Conservation (phyloP, 139 green algal genomes). For the Coelastrella sp. region DNA sequence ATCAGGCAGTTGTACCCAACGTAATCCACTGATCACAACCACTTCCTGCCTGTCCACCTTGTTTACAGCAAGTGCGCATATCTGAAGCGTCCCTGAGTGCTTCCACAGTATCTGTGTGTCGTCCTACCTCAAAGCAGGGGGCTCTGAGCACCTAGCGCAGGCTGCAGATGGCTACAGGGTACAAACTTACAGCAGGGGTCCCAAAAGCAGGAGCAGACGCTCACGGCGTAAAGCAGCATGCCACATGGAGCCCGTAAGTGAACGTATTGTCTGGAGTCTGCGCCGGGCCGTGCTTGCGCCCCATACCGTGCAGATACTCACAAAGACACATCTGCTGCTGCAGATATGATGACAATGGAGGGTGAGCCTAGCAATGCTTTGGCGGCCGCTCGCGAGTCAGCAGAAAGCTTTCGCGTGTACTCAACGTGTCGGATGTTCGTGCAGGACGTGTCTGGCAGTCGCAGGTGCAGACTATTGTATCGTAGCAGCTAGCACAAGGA, state of each 20-base stretch:
- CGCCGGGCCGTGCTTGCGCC: not conserved
- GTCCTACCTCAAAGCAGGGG: no score
- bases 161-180: slow-evolving; percentile 28
- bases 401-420: no score
- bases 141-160: no score
- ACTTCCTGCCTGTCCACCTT: not conserved
- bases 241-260: slow-evolving; percentile 77
- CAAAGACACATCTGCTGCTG: not conserved
- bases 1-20: not conserved
- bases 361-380: slow-evolving; percentile 55
- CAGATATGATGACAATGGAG: slow-evolving; percentile 85
- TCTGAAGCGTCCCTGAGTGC: not conserved
- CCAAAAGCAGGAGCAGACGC: slow-evolving; percentile 47
- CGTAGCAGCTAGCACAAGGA: slow-evolving; percentile 91
- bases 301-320: not conserved
- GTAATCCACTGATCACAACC: not conserved
- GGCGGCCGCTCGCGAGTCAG: no score
- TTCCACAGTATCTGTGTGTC: no score
- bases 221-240: slow-evolving; percentile 60
- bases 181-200: slow-evolving; percentile 21
- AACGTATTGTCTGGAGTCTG: not conserved
- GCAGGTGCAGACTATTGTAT: slow-evolving; percentile 97
- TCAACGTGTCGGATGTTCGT: not conserved
- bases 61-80: not conserved
- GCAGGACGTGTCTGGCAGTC: slow-evolving; percentile 92